phyloP scores from a whole-genome alignment of 805 yeast species.

The Barnettozyma sp. region DNA sequence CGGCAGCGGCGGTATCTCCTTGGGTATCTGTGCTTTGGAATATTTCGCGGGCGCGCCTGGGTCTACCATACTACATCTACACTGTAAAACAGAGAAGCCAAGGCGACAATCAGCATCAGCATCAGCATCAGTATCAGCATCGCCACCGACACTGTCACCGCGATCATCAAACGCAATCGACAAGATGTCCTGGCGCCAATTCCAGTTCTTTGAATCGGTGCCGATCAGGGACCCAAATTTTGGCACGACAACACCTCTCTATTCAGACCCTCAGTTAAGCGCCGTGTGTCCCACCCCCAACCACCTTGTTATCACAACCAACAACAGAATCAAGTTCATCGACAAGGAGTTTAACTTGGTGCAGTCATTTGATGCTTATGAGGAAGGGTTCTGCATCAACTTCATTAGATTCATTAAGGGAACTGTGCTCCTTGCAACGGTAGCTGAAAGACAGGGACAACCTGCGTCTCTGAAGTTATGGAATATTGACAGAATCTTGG shows the following conservation, averaged over 20 bases:
- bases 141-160: neutral
- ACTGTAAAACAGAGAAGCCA: constrained; percentile 27
- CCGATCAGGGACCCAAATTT: constrained; percentile 82
- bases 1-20: no score
- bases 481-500: constrained; percentile 49
- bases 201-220: constrained; percentile 74
- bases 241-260: constrained; percentile 55
- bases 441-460: constrained; percentile 67
- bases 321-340: constrained; percentile 52
- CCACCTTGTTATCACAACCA: constrained; percentile 53
- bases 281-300: constrained; percentile 54
- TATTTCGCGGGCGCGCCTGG: no score
- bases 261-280: constrained; percentile 70
- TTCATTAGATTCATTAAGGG: constrained; percentile 43
- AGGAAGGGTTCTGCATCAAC: constrained; percentile 56
- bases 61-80: no score
- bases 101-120: no score
- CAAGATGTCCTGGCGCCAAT: constrained; percentile 59
- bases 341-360: constrained; percentile 40
- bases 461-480: constrained; percentile 68
- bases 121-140: no score
- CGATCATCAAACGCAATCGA: neutral
- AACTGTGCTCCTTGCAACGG: constrained; percentile 53
- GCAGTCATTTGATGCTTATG: constrained; percentile 56
- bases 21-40: no score